Conservation (phyloP, 2,329 filamentous ascomycete species). For the Ambrosiella beaveri region DNA sequence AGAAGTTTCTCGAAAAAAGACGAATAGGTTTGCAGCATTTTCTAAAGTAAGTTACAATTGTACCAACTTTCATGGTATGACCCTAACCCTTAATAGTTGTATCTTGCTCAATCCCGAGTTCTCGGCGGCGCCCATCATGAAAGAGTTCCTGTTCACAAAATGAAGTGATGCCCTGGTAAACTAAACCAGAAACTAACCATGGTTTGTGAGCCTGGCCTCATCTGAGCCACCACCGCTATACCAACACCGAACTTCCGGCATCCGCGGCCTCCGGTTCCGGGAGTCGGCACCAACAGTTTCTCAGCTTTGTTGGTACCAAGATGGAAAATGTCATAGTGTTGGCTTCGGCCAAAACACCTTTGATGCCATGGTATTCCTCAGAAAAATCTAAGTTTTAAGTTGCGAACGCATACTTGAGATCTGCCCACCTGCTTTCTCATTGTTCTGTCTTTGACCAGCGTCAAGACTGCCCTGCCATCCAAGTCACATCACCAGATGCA, state of each 20-base stretch:
- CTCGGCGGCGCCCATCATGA: slow-evolving; percentile 73
- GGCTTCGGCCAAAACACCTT: no score
- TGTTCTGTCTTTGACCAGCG: not conserved
- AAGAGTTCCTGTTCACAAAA: slow-evolving; percentile 68
- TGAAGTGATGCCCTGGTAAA: not conserved
- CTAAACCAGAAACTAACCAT: no score
- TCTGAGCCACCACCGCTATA: no score
- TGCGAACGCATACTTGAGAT: no score
- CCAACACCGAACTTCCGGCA: no score
- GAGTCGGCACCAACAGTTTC: no score
- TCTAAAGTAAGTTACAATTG: slow-evolving; percentile 50
- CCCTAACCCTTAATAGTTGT: slow-evolving; percentile 39
- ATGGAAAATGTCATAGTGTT: no score
- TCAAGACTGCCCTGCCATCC: not conserved
- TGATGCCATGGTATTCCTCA: no score
- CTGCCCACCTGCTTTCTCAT: not conserved
- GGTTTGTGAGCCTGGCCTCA: no score
- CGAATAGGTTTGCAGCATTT: slow-evolving; percentile 78
- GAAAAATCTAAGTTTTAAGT: no score
- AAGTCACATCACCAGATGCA: not conserved
- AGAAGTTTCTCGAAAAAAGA: slow-evolving; percentile 70
- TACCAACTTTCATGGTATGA: not conserved
- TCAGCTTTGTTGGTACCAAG: no score
- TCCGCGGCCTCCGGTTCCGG: no score
- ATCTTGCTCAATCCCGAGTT: slow-evolving; percentile 88